phyloP scores from a whole-genome alignment of 1,284 basidiomycete species.

The Rhodofomes roseus region DNA sequence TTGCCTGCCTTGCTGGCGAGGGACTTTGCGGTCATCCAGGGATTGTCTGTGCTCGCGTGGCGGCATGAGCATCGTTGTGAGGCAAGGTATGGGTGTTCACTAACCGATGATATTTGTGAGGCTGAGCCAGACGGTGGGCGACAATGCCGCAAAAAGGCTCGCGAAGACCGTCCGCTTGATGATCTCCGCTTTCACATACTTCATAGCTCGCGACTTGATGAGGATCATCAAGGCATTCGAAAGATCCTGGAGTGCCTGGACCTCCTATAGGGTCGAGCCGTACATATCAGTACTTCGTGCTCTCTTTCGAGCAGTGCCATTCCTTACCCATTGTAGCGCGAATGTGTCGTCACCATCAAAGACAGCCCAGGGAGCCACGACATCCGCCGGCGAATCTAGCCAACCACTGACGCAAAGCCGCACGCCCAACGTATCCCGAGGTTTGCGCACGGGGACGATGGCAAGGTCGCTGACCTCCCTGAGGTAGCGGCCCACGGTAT shows the following conservation, averaged over 20 bases:
- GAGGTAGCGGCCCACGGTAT: constrained; percentile 48
- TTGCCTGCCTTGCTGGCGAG: constrained; percentile 52
- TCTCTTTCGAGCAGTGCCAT: not conserved
- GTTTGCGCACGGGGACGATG: constrained; percentile 41
- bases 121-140: constrained; percentile 49
- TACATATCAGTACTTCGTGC: no score
- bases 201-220: constrained; percentile 46
- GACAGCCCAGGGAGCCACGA: constrained; percentile 50
- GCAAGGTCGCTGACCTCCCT: constrained; percentile 52
- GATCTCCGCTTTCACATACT: constrained; percentile 45
- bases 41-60: constrained; percentile 40
- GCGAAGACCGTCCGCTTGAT: constrained; percentile 51
- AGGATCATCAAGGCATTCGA: constrained; percentile 45
- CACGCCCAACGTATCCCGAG: constrained; percentile 46
- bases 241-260: constrained; percentile 47
- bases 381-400: constrained; percentile 42
- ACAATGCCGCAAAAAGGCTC: constrained; percentile 44
- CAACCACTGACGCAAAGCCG: constrained; percentile 57
- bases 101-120: constrained; percentile 52
- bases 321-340: constrained; percentile 53
- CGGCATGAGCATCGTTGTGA: not conserved
- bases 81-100: constrained; percentile 6
- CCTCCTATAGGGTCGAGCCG: constrained; percentile 38
- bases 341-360: constrained; percentile 52
- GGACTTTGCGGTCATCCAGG: constrained; percentile 54